phyloP scores from a whole-genome alignment of 768 basidiomycete species.

The Serpula lacrymans region DNA sequence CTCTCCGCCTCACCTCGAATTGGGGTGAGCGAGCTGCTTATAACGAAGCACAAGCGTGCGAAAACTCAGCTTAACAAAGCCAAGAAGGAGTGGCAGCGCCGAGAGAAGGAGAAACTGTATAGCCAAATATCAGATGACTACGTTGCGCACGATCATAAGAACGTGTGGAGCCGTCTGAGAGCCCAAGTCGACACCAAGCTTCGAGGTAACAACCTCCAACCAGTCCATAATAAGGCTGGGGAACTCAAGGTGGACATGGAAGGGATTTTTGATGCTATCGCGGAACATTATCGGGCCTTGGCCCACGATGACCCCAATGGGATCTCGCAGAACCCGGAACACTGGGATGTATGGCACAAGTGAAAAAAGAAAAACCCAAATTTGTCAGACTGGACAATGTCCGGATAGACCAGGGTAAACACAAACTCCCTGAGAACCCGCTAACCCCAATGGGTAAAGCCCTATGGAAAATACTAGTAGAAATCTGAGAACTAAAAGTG shows the following conservation, averaged over 20 bases:
- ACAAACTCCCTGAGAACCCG: background rate
- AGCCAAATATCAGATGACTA: too few species aligned
- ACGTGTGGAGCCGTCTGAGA: too few species aligned
- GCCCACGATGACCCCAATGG: background rate
- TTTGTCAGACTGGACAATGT: background rate
- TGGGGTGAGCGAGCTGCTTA: too few species aligned
- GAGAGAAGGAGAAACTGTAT: too few species aligned
- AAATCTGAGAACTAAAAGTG: background rate
- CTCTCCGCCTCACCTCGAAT: too few species aligned
- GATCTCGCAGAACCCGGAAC: background rate
- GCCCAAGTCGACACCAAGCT: background rate
- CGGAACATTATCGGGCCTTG: background rate
- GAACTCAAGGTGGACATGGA: background rate
- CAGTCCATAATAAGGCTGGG: background rate
- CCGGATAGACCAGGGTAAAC: background rate
- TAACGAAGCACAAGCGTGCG: too few species aligned
- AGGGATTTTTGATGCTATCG: background rate
- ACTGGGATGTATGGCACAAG: background rate
- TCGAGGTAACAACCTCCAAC: background rate
- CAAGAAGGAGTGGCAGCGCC: too few species aligned
- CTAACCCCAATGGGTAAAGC: constrained; percentile 1
- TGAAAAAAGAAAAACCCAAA: background rate
- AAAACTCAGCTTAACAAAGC: too few species aligned
- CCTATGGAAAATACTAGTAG: background rate
- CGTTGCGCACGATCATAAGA: too few species aligned